Base-by-base conservation (phyloP, 495 filamentous ascomycete species). In the Penicillium mononematosum region DNA sequence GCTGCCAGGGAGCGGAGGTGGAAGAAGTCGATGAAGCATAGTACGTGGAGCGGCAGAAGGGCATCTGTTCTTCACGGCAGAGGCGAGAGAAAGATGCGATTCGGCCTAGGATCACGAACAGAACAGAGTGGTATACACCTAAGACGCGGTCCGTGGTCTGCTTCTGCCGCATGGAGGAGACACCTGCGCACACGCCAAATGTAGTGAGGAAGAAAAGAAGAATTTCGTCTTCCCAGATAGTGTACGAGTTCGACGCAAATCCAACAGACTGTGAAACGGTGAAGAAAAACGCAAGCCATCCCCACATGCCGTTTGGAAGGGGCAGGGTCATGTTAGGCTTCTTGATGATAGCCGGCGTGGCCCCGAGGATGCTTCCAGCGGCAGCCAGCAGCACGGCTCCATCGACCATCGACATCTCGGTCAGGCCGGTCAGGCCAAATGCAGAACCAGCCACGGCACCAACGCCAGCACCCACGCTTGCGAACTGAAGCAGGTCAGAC, bases 61-160 rank as follows among this genome's bases (percentile, higher is more conserved):
- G 94, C 90, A 97, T 96, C 71, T 98, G 94, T 69, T 99, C 94
- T 69, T 99, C 94, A 52, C 94, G 88, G 67, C 94, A 99, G 31
- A 98, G 85, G 56, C 91, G 89, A 20, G 95, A 97, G 58, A 96
- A 84, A 12, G 91, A 95, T 4, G 92, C 88, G 6, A 95, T 10
- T 34, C 93, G 85, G 45, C 86, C 88, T n/a, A 96, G 78, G 31
- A 89, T 65, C 55, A 93, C 79, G 69, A 99, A 98, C 5, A 90
- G 71, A 44, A 91, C 66, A 0, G 94, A 93, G 69, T 98, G 91
- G 58, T 89, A 91, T 5, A 88, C 78, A 51, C 89, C 90, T 3
- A 96, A 64, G 27, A 85, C 79, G 50, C 89, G 83, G 63, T 93
- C 88, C 3, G 76, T 68, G 10, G 76, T 67, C 11, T 79, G 73